phyloP scores from a whole-genome alignment of 805 yeast species.

The Suhomyces sp. region DNA sequence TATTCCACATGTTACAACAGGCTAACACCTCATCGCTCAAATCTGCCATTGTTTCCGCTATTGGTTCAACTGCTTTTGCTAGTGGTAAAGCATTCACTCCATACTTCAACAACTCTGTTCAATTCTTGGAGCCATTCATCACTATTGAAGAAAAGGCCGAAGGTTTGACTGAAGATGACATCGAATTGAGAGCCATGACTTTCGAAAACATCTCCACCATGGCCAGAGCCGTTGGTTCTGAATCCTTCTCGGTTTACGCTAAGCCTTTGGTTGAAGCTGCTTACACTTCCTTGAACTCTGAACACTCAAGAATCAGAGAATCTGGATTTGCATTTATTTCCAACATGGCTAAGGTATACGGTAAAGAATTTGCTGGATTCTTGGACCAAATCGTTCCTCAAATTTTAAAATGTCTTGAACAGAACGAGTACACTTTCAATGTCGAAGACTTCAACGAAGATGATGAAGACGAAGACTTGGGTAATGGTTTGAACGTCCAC shows the following conservation, averaged over 20 bases:
- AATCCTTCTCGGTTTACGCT: slow-evolving; percentile 80
- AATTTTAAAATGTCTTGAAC: slow-evolving; percentile 77
- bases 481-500: slow-evolving; percentile 78
- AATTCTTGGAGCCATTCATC: slow-evolving; percentile 77
- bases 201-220: slow-evolving; percentile 91
- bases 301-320: slow-evolving; percentile 85
- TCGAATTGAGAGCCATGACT: slow-evolving; percentile 87
- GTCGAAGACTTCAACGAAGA: slow-evolving; percentile 53
- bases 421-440: slow-evolving; percentile 76
- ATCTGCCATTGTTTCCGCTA: slow-evolving; percentile 85
- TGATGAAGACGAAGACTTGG: slow-evolving; percentile 60
- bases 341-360: slow-evolving; percentile 92
- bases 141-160: slow-evolving; percentile 63
- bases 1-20: slow-evolving; percentile 75
- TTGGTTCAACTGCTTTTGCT: slow-evolving; percentile 96
- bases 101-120: slow-evolving; percentile 77
- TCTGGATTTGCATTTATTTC: slow-evolving; percentile 92
- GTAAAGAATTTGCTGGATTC: slow-evolving; percentile 83
- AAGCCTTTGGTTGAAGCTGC: slow-evolving; percentile 88
- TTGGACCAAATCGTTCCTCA: slow-evolving; percentile 80
- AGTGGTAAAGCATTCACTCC: slow-evolving; percentile 87
- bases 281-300: slow-evolving; percentile 70
- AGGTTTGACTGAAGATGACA: slow-evolving; percentile 83
- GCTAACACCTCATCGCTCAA: slow-evolving; percentile 74
- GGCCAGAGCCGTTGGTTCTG: slow-evolving; percentile 96